phyloP scores from a whole-genome alignment of 192 early-diverging fungal genomes.

The Diversispora epigaea region DNA sequence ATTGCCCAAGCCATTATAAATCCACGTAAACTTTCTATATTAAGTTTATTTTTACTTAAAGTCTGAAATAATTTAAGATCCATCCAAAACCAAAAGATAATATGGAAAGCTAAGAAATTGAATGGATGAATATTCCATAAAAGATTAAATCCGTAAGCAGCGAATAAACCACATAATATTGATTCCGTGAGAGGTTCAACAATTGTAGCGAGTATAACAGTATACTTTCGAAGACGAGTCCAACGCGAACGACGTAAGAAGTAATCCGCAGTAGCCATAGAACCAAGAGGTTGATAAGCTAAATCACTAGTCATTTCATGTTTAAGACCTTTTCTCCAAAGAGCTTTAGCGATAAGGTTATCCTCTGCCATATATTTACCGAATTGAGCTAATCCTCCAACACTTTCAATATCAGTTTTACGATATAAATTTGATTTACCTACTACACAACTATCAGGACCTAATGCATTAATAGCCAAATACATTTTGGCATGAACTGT shows the following conservation, averaged over 20 bases:
- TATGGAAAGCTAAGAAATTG: constrained; percentile 53
- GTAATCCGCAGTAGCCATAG: constrained; percentile 75
- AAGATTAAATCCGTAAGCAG: constrained; percentile 63
- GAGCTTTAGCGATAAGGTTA: constrained; percentile 85
- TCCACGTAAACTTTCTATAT: constrained; percentile 41
- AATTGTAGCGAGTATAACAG: constrained; percentile 83
- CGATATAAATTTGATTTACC: constrained; percentile 95
- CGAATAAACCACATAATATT: constrained; percentile 70
- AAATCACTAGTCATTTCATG: constrained; percentile 88
- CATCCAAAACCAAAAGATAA: constrained; percentile 61
- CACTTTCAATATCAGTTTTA: constrained; percentile 71
- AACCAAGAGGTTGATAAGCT: constrained; percentile 82
- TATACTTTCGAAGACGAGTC: constrained; percentile 93
- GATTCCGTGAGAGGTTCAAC: constrained; percentile 94
- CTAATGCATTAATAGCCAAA: constrained; percentile 85
- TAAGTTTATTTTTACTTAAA: constrained; percentile 34
- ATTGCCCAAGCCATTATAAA: constrained; percentile 78
- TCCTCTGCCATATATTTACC: constrained; percentile 94
- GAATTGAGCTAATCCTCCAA: constrained; percentile 82
- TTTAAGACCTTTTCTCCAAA: constrained; percentile 75
- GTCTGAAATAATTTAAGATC: constrained; percentile 57
- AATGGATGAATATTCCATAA: constrained; percentile 52
- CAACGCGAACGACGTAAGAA: constrained; percentile 84
- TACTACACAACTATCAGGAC: constrained; percentile 83
- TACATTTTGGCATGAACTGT: constrained; percentile 96